Evolutionary conservation across 164 flowering plant genomes (phyloP).

Genomic region (Macadamia tetraphylla): DNA sequence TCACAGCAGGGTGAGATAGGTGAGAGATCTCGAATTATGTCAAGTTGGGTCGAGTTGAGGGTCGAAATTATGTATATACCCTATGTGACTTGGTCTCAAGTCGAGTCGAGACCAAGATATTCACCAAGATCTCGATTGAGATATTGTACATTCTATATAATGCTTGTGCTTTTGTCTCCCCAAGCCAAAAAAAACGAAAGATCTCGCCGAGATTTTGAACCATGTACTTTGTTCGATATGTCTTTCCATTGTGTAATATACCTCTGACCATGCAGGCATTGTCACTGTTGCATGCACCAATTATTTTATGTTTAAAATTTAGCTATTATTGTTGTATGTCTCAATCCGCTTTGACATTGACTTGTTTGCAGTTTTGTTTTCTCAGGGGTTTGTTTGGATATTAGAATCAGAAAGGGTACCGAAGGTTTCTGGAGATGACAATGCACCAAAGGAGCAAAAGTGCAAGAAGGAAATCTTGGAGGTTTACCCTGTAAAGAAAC

Average conservation of each 20-base stretch:
- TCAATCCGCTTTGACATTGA: background rate
- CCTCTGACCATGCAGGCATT: background rate
- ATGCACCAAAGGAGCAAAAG: slow-evolving; percentile 42
- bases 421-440: slow-evolving; percentile 29
- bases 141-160: no score
- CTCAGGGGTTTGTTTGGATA: slow-evolving; percentile 78
- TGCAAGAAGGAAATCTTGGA: slow-evolving; percentile 52
- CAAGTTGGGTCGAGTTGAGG: no score
- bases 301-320: background rate
- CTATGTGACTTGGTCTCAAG: no score
- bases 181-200: no score
- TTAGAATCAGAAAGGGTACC: slow-evolving; percentile 58
- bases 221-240: background rate
- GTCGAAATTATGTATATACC: no score
- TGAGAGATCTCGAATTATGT: no score
- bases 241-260: background rate
- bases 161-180: no score
- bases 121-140: no score
- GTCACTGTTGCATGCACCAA: background rate
- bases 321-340: background rate
- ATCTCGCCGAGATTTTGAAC: no score
- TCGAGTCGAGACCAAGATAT: no score
- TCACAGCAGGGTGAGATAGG: no score
- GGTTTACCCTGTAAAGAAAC: slow-evolving; percentile 57
- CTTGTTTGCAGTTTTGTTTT: background rate